Conservation (phyloP, 2,329 filamentous ascomycete species). For the Xylariomycetidae sp. region DNA sequence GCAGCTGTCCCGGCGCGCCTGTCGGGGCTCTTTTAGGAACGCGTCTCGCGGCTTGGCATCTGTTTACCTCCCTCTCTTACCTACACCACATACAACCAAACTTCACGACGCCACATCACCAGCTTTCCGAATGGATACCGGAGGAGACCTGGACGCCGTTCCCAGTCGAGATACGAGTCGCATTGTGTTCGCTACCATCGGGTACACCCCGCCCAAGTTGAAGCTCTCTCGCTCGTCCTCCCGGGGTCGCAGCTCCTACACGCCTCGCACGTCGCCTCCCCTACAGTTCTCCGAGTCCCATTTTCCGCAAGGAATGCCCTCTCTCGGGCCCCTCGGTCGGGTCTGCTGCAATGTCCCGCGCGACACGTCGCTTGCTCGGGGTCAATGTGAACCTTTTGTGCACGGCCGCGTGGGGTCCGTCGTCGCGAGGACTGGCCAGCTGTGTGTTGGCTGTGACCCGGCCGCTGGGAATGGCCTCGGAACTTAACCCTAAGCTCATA, state of each 20-base stretch:
- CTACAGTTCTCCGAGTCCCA: conserved; percentile 70
- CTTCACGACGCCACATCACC: conserved; percentile 11
- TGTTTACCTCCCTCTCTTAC: conserved; percentile 12
- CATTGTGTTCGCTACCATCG: conserved; percentile 10
- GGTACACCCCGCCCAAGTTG: conserved; percentile 20
- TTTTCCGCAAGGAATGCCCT: conserved; percentile 66
- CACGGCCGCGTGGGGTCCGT: conserved; percentile 41
- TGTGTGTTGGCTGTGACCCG: conserved; percentile 33
- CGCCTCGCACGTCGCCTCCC: conserved; percentile 66
- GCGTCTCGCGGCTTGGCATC: conserved; percentile 4
- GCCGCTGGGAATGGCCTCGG: conserved; percentile 58
- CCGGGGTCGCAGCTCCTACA: conserved; percentile 28
- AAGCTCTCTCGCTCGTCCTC: conserved; percentile 40
- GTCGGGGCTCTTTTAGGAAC: conserved; percentile 7
- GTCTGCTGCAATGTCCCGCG: conserved; percentile 25
- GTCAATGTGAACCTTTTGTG: conserved; percentile 50
- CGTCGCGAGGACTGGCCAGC: conserved; percentile 34
- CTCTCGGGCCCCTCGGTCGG: conserved; percentile 38
- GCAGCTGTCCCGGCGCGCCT: conserved; percentile 1
- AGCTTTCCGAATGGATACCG: conserved; percentile 17
- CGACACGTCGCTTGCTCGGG: conserved; percentile 54
- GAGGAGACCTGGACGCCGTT: conserved; percentile 23
- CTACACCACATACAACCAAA: conserved; percentile 15
- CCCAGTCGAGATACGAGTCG: conserved; percentile 28
- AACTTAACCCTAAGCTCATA: conserved; percentile 92